A percentile compares a stretch with the other conserved stretches of the same genome.
Evolutionary conservation across 2,329 filamentous ascomycete genomes (phyloP).

Genomic region (Cryoendolithus antarcticus): DNA sequence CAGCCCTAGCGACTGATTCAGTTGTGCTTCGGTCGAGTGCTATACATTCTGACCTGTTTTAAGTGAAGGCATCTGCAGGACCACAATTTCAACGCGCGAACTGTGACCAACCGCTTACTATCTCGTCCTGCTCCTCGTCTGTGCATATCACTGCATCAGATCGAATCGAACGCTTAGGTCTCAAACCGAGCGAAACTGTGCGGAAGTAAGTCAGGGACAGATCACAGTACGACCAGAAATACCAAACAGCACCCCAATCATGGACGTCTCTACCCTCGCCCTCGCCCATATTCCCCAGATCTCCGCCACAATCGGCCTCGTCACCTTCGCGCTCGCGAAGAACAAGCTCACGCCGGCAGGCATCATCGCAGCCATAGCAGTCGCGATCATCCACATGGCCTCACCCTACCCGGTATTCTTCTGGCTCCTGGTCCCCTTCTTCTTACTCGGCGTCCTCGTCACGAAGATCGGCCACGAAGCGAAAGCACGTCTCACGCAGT

Average conservation of each 20-base stretch:
- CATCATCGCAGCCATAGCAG: constrained; percentile 57
- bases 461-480: constrained; percentile 85
- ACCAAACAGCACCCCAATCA: not conserved
- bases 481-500: constrained; percentile 71
- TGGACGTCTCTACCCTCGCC: constrained; percentile 9
- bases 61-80: too few relatives aligned
- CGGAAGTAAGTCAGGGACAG: too few relatives aligned
- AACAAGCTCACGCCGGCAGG: constrained; percentile 58
- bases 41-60: too few relatives aligned
- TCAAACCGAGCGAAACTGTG: too few relatives aligned
- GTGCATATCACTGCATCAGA: too few relatives aligned
- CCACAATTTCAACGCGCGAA: too few relatives aligned
- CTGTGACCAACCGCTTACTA: too few relatives aligned
- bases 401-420: constrained; percentile 95
- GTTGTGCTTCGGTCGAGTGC: too few relatives aligned
- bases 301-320: constrained; percentile 18
- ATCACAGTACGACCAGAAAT: too few relatives aligned
- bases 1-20: too few relatives aligned
- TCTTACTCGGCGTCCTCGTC: constrained; percentile 67
- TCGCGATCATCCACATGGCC: constrained; percentile 67
- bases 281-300: constrained; percentile 16
- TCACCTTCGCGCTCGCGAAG: constrained; percentile 41
- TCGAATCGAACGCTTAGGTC: too few relatives aligned
- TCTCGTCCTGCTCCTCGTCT: too few relatives aligned
- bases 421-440: constrained; percentile 69